Evolutionary conservation across 768 basidiomycete genomes (phyloP), one percentile per base, ranked within the genome.

Genomic region (Polyporus arcularius): DNA sequence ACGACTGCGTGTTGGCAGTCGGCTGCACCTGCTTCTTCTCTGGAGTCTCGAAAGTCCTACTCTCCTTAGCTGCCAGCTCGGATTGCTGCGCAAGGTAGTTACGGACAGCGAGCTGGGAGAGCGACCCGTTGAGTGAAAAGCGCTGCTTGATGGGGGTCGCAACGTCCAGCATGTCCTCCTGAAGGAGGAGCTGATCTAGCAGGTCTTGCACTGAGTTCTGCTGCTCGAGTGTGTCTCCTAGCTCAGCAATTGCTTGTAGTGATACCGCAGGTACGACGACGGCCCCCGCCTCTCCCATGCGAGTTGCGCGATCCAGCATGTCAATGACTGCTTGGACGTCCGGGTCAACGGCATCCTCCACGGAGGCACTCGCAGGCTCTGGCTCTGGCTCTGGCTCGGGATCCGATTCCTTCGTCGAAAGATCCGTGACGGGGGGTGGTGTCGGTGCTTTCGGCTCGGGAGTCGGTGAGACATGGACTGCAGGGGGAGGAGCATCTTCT

Each of bases 111-210:
- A 56, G 50, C 10, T 57, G 58, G 11, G 57, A 52, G 7, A 63
- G 50, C 40, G 58, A 58, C 4, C 54, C 57, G 21, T 48, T 63
- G 40, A 63, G 53, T 38, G 62, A 63, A 30, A 63, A 63, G 4
- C 62, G 57, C 30, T 63, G 62, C 49, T 63, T 63, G 57, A 63
- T 31, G 26, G 62, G 62, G 35, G 62, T 63, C 21, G 62, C 62
- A 43, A 63, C 53, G 38, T 63, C 62, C 38, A 63, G 49, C 10
- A 45, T 48, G 11, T 63, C 62, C 43, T 63, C 51, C 40, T 59
- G 57, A 5, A 59, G 53, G 1, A 63, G 49, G 12, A 63, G 40
- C 39, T 63, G 62, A 53, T 63, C 62, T 35, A 63, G 57, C 57
- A 63, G 52, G 32, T 63, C 62, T n/a, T 55, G 53, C 30, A 63